phyloP scores from a whole-genome alignment of 148 eudicot genomes.

The Rhododendron vialii region DNA sequence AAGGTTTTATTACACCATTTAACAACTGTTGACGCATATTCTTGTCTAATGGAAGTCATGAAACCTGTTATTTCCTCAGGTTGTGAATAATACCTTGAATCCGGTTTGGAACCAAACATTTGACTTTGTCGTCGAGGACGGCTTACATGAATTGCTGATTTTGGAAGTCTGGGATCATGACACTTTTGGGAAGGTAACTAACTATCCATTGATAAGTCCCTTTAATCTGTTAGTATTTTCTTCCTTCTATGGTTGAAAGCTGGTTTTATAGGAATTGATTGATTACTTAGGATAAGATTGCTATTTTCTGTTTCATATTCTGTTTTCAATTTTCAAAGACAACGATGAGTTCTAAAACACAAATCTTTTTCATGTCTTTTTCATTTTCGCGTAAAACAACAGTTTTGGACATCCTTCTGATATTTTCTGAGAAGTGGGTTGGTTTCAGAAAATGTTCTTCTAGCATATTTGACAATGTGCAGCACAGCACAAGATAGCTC shows the following conservation, averaged over 20 bases:
- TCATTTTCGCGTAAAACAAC: neutral
- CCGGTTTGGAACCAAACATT: conserved; percentile 97
- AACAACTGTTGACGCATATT: neutral
- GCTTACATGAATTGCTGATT: conserved; percentile 71
- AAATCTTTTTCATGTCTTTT: neutral
- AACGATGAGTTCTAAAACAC: neutral
- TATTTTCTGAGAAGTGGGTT: neutral
- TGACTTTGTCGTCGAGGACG: conserved; percentile 86
- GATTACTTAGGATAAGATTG: neutral
- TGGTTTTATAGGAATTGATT: neutral
- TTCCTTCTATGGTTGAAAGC: neutral
- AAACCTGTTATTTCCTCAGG: conserved; percentile 36
- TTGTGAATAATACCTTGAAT: conserved; percentile 60
- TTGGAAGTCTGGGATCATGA: conserved; percentile 84
- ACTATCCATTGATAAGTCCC: neutral
- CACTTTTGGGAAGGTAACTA: conserved; percentile 81
- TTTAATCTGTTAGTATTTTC: too few species aligned
- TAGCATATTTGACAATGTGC: neutral
- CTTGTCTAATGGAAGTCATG: neutral
- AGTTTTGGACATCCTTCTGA: neutral
- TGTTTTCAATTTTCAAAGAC: neutral
- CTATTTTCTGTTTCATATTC: neutral
- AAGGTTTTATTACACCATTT: neutral
- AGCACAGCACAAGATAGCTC: neutral
- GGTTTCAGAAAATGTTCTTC: neutral